Percentiles rank a stretch among this genome's conserved stretches.
phyloP scores from a whole-genome alignment of 331 rosid species.

The Malus hybrid region DNA sequence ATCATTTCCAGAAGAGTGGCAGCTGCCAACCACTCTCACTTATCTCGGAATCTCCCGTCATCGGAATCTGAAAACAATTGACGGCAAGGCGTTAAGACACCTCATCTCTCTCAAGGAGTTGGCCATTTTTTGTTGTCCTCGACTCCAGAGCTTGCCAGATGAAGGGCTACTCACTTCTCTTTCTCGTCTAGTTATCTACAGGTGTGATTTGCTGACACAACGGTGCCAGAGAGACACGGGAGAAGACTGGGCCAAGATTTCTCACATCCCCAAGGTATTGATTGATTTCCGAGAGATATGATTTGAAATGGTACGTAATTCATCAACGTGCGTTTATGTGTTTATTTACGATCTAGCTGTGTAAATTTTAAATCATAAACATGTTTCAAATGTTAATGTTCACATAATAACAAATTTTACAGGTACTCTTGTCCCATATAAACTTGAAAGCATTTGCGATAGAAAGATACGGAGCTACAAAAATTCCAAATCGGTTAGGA shows the following conservation, averaged over 20 bases:
- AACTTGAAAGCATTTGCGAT: slow-evolving; percentile 13
- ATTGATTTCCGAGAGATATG: no score
- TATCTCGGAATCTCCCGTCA: rapidly evolving
- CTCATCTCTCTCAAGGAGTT: not conserved
- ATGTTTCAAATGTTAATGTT: no score
- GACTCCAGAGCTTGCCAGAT: not conserved
- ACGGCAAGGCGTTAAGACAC: not conserved
- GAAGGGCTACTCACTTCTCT: not conserved
- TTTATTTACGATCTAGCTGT: no score
- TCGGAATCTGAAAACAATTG: not conserved
- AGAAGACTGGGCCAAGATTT: not conserved
- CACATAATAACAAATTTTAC: no score
- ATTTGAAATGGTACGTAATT: no score
- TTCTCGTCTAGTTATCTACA: rapidly evolving
- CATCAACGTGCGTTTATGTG: no score
- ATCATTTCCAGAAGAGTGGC: slow-evolving; percentile 9
- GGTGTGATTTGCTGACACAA: not conserved
- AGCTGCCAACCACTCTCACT: slow-evolving; percentile 4
- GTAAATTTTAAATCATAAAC: no score
- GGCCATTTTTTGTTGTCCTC: rapidly evolving
- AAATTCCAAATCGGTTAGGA: not conserved
- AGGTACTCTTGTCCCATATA: not conserved
- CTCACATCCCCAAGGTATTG: not conserved
- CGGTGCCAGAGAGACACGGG: not conserved
- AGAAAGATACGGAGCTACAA: not conserved